Base-by-base conservation (phyloP, 257 asterid species). In the Capsicum chinense region DNA sequence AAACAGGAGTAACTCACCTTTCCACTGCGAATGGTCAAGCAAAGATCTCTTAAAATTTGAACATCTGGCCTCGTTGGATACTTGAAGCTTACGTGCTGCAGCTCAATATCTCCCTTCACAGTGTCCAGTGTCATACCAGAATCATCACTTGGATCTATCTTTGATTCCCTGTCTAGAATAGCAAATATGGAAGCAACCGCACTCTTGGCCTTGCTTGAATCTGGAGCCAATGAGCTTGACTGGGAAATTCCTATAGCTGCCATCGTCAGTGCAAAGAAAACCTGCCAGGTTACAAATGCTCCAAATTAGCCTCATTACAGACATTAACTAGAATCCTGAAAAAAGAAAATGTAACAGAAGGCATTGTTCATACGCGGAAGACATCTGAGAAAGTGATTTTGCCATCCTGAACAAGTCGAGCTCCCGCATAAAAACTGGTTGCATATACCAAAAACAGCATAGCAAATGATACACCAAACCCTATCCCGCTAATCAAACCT, bases 361-460 rank as follows among this genome's bases (percentile, higher is more conserved):
- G 56, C 2, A 80, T 39, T 39, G 16, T 54, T 86, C 97, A 88
- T 90, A 93, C 99, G 0, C 97, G 80, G 79, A 95, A 95, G 50
- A 95, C 99, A 82, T 92, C 94, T 1, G 88, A 15, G 42, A 93
- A 94, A n/a, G 97, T 90, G 81, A 88, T 93, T 84, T 92, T 89
- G 50, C 97, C 95, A 88, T 74, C 95, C 86, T 88, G 80, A 80
- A 95, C 93, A 44, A 95, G 97, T 1, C 90, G 91, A 56, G 98
- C 99, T 86, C 99, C 97, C 0, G 97, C 98, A 21, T 95, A 95
- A 84, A 95, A 95, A 87, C 97, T 92, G 13, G 97, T 87, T 79
- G 97, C 98, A 58, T 94, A 95, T 13, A 90, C 97, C 60, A 90
- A 89, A 86, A 88, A 95, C 84, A 93, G 87, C 90, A 94, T 64